Evolutionary conservation across 768 basidiomycete species (phyloP).

Genomic region (Collybiopsis confluens): DNA sequence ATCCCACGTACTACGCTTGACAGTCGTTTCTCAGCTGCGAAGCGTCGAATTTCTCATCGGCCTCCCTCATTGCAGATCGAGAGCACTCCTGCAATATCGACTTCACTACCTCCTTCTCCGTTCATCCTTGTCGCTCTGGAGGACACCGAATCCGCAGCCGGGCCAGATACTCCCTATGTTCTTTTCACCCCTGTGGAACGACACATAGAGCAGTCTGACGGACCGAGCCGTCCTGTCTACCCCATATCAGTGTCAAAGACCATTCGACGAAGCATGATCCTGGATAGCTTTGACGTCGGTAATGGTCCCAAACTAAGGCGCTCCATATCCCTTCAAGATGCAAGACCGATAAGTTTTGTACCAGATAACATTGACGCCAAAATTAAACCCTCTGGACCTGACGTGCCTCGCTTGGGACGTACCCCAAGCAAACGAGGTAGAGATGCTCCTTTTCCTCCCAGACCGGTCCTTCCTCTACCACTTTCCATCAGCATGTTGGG

Average conservation of each 20-base stretch:
- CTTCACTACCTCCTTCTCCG: conserved; percentile 13
- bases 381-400: too few species aligned
- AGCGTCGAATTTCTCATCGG: background rate
- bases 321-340: background rate
- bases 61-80: conserved; percentile 8
- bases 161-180: background rate
- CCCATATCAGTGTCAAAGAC: conserved; percentile 2
- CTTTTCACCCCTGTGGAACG: background rate
- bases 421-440: background rate
- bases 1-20: conserved; percentile 9
- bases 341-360: background rate
- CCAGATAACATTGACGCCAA: background rate
- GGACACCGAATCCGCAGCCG: background rate
- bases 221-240: background rate
- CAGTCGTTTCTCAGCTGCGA: background rate
- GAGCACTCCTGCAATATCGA: conserved; percentile 5
- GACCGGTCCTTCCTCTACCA: background rate
- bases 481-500: background rate
- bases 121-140: conserved; percentile 1
- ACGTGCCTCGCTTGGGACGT: background rate
- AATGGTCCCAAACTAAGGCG: background rate
- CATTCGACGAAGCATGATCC: background rate
- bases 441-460: conserved; percentile 1
- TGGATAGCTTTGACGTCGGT: background rate
- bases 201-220: background rate